Evolutionary conservation across 1,139 yeast species (phyloP).

Genomic region (Nakaseomyces kungkrabaensis): DNA sequence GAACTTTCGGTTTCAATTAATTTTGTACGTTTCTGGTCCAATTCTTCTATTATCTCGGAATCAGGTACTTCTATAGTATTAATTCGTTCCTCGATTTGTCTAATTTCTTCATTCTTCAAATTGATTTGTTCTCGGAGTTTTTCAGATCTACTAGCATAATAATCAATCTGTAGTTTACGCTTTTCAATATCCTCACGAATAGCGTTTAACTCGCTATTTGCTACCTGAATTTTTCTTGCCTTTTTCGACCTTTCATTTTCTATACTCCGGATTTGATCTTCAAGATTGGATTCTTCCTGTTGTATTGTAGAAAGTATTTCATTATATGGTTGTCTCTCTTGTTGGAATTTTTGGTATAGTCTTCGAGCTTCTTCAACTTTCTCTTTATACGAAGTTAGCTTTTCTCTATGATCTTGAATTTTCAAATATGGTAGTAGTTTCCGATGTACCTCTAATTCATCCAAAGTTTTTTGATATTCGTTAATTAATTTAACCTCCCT

Average conservation of each 20-base stretch:
- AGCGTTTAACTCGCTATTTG: constrained; percentile 19
- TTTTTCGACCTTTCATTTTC: constrained; percentile 10
- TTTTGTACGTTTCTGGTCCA: constrained; percentile 11
- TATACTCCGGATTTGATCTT: background rate
- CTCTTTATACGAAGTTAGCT: constrained; percentile 34
- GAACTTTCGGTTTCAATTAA: constrained; percentile 12
- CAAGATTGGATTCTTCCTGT: constrained; percentile 6
- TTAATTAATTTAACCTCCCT: constrained; percentile 33
- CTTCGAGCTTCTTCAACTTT: constrained; percentile 32
- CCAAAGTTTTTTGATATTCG: constrained; percentile 28
- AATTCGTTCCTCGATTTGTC: constrained; percentile 18
- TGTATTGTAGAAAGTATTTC: constrained; percentile 3
- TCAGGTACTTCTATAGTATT: constrained; percentile 17
- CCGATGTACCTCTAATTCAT: constrained; percentile 40
- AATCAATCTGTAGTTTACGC: constrained; percentile 20
- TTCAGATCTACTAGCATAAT: constrained; percentile 18
- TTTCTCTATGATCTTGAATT: constrained; percentile 43
- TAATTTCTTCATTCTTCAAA: constrained; percentile 21
- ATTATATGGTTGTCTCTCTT: constrained; percentile 19
- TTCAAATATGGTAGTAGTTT: constrained; percentile 54
- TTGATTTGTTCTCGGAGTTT: constrained; percentile 20
- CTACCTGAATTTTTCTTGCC: constrained; percentile 19
- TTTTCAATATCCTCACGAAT: constrained; percentile 19
- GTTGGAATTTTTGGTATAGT: constrained; percentile 13
- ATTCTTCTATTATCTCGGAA: constrained; percentile 15